A percentile compares a stretch with the other conserved stretches of the same genome.
These are phyloP conservation scores for Tuber umbilicatum DNA, from an alignment of 495 filamentous ascomycete genomes.

Conservation along the genomic window DNA sequence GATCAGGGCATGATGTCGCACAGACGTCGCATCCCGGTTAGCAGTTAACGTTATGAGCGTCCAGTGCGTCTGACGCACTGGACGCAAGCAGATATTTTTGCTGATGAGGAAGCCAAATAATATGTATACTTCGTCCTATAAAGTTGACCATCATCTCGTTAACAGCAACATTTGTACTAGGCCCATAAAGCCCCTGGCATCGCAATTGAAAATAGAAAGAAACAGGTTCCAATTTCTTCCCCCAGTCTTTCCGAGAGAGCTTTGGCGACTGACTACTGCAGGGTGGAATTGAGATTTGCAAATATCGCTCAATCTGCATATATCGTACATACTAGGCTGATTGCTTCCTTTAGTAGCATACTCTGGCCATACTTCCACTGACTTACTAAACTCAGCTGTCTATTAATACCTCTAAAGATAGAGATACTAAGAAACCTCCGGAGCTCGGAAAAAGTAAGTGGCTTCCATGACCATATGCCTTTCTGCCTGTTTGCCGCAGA, in stretches of 20 bases:
- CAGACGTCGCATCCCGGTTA: too few relatives aligned
- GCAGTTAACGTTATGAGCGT: too few relatives aligned
- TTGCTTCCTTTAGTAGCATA: background rate
- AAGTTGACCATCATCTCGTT: constrained; percentile 20
- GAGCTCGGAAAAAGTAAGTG: background rate
- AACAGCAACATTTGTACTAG: constrained; percentile 6
- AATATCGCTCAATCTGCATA: background rate
- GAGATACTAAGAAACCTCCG: background rate
- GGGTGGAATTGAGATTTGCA: background rate
- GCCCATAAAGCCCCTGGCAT: background rate
- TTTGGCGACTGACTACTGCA: background rate
- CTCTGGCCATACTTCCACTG: background rate
- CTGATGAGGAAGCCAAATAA: constrained; percentile 13
- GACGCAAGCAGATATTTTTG: too few relatives aligned
- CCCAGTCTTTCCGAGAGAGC: background rate
- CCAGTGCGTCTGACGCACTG: too few relatives aligned
- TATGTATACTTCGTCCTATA: constrained; percentile 10
- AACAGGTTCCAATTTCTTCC: background rate
- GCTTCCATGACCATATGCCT: background rate
- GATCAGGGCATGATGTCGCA: too few relatives aligned
- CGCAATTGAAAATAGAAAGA: background rate
- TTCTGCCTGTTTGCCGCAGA: background rate
- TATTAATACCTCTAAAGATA: constrained; percentile 1
- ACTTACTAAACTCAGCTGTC: background rate
- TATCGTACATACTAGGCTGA: background rate